phyloP scores from a whole-genome alignment of 2,329 filamentous ascomycete genomes.

The Epichloe coenophiala region DNA sequence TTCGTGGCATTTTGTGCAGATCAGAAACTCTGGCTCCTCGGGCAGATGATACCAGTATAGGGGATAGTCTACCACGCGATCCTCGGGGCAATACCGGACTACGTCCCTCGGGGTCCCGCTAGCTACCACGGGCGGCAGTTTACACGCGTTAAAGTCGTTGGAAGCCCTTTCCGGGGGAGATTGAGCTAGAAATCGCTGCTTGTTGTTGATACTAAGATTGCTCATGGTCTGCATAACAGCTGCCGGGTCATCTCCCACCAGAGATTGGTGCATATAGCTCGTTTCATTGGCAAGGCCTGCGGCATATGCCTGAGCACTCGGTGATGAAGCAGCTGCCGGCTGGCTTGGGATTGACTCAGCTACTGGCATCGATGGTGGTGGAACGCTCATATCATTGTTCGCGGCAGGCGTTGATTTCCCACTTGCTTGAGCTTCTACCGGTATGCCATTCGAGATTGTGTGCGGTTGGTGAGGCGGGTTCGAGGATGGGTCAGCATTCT shows the following conservation, averaged over 20 bases:
- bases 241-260: background rate
- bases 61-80: constrained; percentile 14
- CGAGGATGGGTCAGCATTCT: background rate
- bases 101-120: constrained; percentile 12
- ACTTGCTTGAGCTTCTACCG: background rate
- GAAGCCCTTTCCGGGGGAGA: background rate
- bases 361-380: background rate
- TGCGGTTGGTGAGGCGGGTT: background rate
- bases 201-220: background rate
- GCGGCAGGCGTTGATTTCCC: background rate
- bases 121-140: constrained; percentile 7
- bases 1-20: constrained; percentile 29
- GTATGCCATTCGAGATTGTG: background rate
- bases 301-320: background rate
- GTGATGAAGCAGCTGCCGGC: background rate
- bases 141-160: background rate
- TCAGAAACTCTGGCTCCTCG: constrained; percentile 16
- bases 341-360: background rate
- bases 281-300: background rate
- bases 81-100: constrained; percentile 16
- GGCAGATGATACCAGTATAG: constrained; percentile 19
- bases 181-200: background rate
- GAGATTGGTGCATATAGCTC: background rate
- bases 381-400: background rate
- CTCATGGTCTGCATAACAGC: background rate